Conservation (phyloP, 345 rosid species). For the Eucalyptus erythrocorys region DNA sequence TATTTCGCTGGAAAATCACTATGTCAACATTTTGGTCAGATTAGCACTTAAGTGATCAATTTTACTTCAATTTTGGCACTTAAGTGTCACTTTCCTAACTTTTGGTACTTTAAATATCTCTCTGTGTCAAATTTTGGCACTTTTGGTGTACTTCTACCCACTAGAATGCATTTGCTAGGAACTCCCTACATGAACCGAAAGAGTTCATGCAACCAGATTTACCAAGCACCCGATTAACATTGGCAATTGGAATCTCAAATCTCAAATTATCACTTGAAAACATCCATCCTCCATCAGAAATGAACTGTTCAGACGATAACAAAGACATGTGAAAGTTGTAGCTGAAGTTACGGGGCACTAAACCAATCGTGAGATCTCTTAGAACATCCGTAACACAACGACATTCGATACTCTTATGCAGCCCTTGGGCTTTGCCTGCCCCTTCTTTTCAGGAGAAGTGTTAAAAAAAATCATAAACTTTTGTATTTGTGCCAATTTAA, state of each 20-base stretch:
- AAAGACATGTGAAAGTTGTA: not conserved
- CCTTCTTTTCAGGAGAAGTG: not conserved
- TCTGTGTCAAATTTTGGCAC: accelerated
- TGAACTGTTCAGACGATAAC: not conserved
- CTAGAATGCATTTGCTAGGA: not conserved
- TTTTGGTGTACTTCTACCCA: accelerated
- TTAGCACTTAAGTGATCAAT: accelerated
- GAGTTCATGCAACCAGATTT: not conserved
- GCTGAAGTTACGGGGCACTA: not conserved
- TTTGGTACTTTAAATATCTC: too few relatives aligned
- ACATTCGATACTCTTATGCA: not conserved
- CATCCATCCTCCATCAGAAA: not conserved
- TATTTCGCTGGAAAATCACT: accelerated
- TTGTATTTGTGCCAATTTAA: too few relatives aligned
- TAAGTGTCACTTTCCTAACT: too few relatives aligned
- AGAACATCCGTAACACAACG: not conserved
- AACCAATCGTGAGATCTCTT: not conserved
- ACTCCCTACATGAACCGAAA: not conserved
- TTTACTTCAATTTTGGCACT: accelerated
- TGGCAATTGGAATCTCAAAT: not conserved
- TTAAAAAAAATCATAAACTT: too few relatives aligned
- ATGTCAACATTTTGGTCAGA: accelerated
- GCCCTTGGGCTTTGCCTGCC: not conserved
- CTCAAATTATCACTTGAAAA: not conserved
- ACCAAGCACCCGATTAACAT: not conserved